Percentiles rank a stretch among this genome's conserved stretches.
Conservation (phyloP, 495 filamentous ascomycete species). For the Achaetomiella virescens region DNA sequence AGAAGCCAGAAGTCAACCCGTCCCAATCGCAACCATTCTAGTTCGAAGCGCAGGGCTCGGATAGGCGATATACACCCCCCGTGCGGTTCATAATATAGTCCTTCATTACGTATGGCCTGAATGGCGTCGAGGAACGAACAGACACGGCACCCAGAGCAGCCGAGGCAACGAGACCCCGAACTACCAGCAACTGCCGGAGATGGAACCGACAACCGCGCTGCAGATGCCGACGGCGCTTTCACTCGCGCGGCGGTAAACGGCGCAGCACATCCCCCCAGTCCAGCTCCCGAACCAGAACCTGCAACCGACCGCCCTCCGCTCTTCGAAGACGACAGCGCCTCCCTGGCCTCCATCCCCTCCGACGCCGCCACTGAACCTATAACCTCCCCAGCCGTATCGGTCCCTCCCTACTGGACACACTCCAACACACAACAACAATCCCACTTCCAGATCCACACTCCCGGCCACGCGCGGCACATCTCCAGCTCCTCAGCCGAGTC, state of each 20-base stretch:
- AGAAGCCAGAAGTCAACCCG: background rate
- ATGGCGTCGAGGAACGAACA: conserved; percentile 24
- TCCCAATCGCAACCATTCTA: background rate
- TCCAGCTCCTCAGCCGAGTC: conserved; percentile 44
- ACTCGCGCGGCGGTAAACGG: too few species aligned
- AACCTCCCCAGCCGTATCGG: conserved; percentile 23
- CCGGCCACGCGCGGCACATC: conserved; percentile 16
- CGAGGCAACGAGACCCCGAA: conserved; percentile 1
- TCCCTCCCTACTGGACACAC: conserved; percentile 32
- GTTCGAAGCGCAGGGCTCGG: background rate
- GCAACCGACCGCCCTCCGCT: conserved; percentile 1
- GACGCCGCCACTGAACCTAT: conserved; percentile 5
- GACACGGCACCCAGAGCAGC: background rate
- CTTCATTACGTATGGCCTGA: conserved; percentile 25
- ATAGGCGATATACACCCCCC: background rate
- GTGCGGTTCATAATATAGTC: background rate
- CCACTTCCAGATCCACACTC: background rate
- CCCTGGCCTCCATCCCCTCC: conserved; percentile 4
- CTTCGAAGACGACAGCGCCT: conserved; percentile 14
- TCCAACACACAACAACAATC: background rate
- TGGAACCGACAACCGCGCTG: background rate
- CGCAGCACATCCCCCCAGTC: background rate
- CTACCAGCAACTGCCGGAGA: background rate
- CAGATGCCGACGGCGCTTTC: background rate
- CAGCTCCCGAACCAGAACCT: background rate